phyloP scores from a whole-genome alignment of 306 rosid genomes.

The Lablab purpureus region DNA sequence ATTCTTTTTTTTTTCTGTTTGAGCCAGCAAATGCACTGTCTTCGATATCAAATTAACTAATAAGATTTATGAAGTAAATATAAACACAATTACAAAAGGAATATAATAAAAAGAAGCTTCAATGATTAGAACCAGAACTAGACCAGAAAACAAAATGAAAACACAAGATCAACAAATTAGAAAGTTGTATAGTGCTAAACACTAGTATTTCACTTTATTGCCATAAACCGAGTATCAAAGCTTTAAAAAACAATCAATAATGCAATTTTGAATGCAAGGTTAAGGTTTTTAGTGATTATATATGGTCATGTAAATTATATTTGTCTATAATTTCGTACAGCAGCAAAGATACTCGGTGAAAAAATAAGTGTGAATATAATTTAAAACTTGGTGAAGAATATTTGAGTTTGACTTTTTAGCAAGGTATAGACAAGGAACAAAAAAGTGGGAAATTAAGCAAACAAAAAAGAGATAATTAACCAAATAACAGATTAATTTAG shows the following conservation, averaged over 20 bases:
- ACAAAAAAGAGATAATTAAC: background rate
- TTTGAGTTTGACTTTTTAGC: background rate
- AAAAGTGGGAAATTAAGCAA: background rate
- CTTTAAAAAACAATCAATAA: background rate
- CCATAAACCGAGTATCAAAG: background rate
- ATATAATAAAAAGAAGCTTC: background rate
- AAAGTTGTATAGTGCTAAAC: background rate
- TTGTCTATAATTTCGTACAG: background rate
- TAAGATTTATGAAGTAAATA: background rate
- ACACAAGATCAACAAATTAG: background rate
- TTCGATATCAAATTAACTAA: background rate
- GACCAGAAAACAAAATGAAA: background rate
- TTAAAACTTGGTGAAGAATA: background rate
- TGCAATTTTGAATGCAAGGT: background rate
- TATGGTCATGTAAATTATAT: background rate
- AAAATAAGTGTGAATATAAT: background rate
- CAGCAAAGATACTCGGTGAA: background rate
- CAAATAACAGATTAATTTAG: background rate
- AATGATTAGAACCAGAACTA: background rate
- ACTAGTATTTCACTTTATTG: background rate
- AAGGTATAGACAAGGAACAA: background rate
- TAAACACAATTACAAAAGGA: background rate
- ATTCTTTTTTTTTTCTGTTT: background rate
- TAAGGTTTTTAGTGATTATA: background rate
- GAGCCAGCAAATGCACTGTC: slow-evolving; percentile 8